Evolutionary conservation across 2,329 filamentous ascomycete genomes (phyloP), one percentile per base, ranked within the genome.

Genomic region (Diplodia corticola): DNA sequence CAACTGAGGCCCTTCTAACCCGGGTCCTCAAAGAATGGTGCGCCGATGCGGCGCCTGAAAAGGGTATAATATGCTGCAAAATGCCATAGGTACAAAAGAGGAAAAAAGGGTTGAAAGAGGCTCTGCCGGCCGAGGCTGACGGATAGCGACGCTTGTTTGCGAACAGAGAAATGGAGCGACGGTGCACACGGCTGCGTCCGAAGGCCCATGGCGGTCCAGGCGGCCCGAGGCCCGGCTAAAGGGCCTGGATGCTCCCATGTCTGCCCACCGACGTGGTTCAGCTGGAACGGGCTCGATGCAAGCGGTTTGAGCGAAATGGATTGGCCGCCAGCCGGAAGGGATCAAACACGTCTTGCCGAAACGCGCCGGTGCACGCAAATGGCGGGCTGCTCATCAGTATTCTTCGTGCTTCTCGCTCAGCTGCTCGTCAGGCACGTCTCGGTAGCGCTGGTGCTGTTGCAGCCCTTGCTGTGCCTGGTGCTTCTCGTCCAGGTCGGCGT

Each of bases 401-500:
- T 37, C 51, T 6, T 33, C n/a, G 6, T 35, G 37, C 53, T 40
- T 17, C 53, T 40, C 53, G 22, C 20, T 17, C 53, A 22, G 51
- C 50, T 30, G 22, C 30, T 24, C 20, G 28, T 50, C 48, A 22
- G 20, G 20, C 6, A 50, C 22, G n/a, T 55, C 22, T 20, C 10
- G 44, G 24, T 28, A 44, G 2, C 17, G 54, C 33, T 49, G 30
- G 22, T 44, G 28, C 35, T 57, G 35, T 2, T 57, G 57, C 3
- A 49, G 24, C 5, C n/a, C 57, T 20, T 61, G 57, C n/a, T 61
- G 40, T 20, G 55, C 55, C 7, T 40, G 35, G 2, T 60, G 55
- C 55, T 60, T 60, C 55, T 60, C 55, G 55, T 61, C 28, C n/a
- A 33, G 10, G 44, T 37, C 26, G n/a, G 57, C 57, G 44, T 61